Evolutionary conservation across 2,329 filamentous ascomycete genomes (phyloP).

Genomic region (Eurotiales sp.): DNA sequence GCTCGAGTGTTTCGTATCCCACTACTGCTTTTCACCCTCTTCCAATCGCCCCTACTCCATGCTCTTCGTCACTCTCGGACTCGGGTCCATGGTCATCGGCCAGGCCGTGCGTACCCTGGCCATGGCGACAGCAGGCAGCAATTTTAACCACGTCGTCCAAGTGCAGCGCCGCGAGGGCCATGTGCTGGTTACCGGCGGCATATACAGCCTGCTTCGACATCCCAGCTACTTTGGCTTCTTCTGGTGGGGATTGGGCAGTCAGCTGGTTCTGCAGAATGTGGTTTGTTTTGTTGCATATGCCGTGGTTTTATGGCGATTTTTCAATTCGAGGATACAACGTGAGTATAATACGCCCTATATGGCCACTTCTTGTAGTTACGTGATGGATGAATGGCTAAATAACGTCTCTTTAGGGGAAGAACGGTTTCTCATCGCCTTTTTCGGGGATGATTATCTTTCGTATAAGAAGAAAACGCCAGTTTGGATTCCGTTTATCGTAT

Average conservation of each 20-base stretch:
- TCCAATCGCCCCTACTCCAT: constrained; percentile 35
- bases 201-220: constrained; percentile 75
- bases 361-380: too few species aligned
- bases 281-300: constrained; percentile 73
- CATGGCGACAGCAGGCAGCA: constrained; percentile 83
- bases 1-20: constrained; percentile 60
- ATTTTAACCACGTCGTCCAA: constrained; percentile 88
- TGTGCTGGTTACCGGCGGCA: constrained; percentile 73
- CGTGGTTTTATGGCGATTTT: constrained; percentile 80
- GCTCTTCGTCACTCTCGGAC: constrained; percentile 46
- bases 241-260: constrained; percentile 95
- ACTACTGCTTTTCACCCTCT: constrained; percentile 38
- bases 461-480: constrained; percentile 71
- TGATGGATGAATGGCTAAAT: too few species aligned
- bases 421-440: constrained; percentile 71
- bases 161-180: constrained; percentile 66
- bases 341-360: too few species aligned
- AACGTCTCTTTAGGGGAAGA: constrained; percentile 65
- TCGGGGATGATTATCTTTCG: constrained; percentile 72
- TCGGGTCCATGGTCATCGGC: constrained; percentile 63
- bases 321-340: constrained; percentile 66
- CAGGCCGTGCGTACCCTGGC: constrained; percentile 75
- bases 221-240: constrained; percentile 98
- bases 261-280: constrained; percentile 81
- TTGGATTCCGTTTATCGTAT: constrained; percentile 72